phyloP scores from a whole-genome alignment of 1,284 basidiomycete species.

The Porogramme epimiltina region DNA sequence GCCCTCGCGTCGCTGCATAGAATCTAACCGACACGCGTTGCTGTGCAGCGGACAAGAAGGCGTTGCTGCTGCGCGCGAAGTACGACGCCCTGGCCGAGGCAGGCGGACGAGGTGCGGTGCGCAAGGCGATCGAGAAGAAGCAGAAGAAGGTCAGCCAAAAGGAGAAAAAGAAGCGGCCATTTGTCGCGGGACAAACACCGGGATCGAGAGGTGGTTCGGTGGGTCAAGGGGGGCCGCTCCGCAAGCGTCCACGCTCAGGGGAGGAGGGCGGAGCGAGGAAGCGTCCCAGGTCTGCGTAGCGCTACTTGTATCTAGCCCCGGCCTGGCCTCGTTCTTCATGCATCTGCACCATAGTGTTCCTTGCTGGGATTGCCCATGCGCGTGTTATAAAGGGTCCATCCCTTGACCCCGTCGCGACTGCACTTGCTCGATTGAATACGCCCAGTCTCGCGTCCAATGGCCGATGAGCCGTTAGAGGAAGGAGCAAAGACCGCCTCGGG shows the following conservation, averaged over 20 bases:
- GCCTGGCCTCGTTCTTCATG: too few relatives aligned
- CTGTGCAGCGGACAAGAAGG: constrained; percentile 74
- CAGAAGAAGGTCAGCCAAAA: constrained; percentile 86
- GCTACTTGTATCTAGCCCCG: too few relatives aligned
- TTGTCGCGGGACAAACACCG: constrained; percentile 34
- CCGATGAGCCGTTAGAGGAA: too few relatives aligned
- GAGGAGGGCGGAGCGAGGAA: constrained; percentile 11
- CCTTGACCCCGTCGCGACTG: too few relatives aligned
- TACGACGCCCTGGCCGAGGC: constrained; percentile 75
- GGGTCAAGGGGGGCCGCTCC: constrained; percentile 5
- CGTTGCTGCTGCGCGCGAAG: constrained; percentile 70
- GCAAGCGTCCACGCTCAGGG: constrained; percentile 11
- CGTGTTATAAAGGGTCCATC: too few relatives aligned
- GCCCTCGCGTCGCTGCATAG: neutral
- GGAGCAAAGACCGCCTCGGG: too few relatives aligned
- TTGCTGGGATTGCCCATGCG: too few relatives aligned
- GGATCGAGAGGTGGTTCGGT: neutral
- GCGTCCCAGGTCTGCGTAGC: constrained; percentile 4
- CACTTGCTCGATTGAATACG: too few relatives aligned
- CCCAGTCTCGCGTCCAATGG: too few relatives aligned
- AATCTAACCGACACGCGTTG: constrained; percentile 3
- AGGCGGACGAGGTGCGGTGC: constrained; percentile 81
- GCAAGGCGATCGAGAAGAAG: constrained; percentile 87
- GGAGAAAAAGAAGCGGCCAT: constrained; percentile 86
- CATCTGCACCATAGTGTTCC: too few relatives aligned